These are phyloP conservation scores for Candida sp. DNA, from an alignment of 1,139 yeast species.

Conservation along the genomic window DNA sequence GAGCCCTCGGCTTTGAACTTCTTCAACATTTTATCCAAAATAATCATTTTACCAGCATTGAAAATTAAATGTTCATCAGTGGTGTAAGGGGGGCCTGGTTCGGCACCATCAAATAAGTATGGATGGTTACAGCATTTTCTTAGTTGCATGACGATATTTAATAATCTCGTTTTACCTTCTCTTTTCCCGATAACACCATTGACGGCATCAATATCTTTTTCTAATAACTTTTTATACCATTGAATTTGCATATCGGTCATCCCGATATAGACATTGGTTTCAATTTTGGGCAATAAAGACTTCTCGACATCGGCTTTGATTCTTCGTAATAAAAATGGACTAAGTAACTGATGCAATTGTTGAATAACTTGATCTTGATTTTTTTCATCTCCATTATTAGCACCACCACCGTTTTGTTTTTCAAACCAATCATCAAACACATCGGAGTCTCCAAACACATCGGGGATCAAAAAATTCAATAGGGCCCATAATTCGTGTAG, in stretches of 20 bases:
- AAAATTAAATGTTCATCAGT: slow-evolving; percentile 90
- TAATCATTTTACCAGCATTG: slow-evolving; percentile 89
- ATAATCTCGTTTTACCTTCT: slow-evolving; percentile 85
- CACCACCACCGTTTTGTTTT: slow-evolving; percentile 21
- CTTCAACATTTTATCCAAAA: slow-evolving; percentile 77
- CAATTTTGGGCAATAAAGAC: slow-evolving; percentile 86
- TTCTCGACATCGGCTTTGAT: slow-evolving; percentile 93
- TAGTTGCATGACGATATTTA: slow-evolving; percentile 95
- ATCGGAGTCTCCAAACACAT: slow-evolving; percentile 88
- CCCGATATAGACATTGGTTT: slow-evolving; percentile 84
- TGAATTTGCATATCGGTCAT: slow-evolving; percentile 92
- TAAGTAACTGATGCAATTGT: slow-evolving; percentile 78
- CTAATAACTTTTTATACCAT: slow-evolving; percentile 88
- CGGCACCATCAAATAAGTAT: slow-evolving; percentile 95
- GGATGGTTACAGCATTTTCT: slow-evolving; percentile 98
- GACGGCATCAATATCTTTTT: slow-evolving; percentile 94
- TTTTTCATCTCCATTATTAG: slow-evolving; percentile 24
- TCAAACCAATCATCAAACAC: slow-evolving; percentile 91
- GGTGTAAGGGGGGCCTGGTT: slow-evolving; percentile 98
- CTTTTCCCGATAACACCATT: slow-evolving; percentile 88
- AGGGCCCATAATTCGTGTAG: slow-evolving; percentile 96
- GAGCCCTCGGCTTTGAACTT: slow-evolving; percentile 78
- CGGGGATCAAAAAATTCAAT: slow-evolving; percentile 85
- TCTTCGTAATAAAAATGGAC: slow-evolving; percentile 86
- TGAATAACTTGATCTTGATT: slow-evolving; percentile 79